phyloP scores from a whole-genome alignment of 2,329 filamentous ascomycete genomes.

The Aspergillus sp. region DNA sequence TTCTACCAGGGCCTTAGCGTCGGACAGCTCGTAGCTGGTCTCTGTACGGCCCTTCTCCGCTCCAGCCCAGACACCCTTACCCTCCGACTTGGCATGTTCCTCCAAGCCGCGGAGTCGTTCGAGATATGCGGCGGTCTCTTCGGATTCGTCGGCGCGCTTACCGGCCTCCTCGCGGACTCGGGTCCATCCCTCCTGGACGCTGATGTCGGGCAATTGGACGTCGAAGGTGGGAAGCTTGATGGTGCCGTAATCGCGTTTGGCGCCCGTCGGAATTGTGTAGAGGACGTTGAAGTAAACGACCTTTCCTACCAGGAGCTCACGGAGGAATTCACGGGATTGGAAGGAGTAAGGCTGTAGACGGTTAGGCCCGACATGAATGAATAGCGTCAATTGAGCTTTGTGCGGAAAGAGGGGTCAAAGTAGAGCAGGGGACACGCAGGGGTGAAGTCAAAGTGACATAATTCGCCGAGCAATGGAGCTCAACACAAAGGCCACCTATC shows the following conservation, averaged over 20 bases:
- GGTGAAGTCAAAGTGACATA: not conserved
- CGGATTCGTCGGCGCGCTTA: constrained; percentile 76
- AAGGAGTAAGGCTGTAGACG: constrained; percentile 70
- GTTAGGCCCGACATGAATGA: not conserved
- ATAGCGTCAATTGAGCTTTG: not conserved
- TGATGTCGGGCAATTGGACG: constrained; percentile 77
- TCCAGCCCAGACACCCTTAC: constrained; percentile 77
- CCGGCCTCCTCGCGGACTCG: constrained; percentile 94
- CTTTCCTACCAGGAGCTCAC: constrained; percentile 81
- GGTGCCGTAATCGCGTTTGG: constrained; percentile 83
- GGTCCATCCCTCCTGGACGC: constrained; percentile 85
- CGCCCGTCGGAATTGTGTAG: constrained; percentile 78
- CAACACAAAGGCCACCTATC: constrained; percentile 19
- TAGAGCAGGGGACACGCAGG: not conserved
- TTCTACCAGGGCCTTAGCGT: constrained; percentile 72
- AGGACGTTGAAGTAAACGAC: constrained; percentile 78
- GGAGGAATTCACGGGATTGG: constrained; percentile 89
- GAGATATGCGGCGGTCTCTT: constrained; percentile 68
- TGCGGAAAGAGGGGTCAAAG: not conserved
- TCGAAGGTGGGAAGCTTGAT: constrained; percentile 66
- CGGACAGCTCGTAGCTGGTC: constrained; percentile 75
- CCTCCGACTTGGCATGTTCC: constrained; percentile 71
- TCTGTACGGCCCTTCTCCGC: constrained; percentile 65
- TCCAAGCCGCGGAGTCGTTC: constrained; percentile 78
- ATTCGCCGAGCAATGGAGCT: constrained; percentile 1